Base-by-base conservation (phyloP, 2,329 filamentous ascomycete species). In the Aspergillus sp. region DNA sequence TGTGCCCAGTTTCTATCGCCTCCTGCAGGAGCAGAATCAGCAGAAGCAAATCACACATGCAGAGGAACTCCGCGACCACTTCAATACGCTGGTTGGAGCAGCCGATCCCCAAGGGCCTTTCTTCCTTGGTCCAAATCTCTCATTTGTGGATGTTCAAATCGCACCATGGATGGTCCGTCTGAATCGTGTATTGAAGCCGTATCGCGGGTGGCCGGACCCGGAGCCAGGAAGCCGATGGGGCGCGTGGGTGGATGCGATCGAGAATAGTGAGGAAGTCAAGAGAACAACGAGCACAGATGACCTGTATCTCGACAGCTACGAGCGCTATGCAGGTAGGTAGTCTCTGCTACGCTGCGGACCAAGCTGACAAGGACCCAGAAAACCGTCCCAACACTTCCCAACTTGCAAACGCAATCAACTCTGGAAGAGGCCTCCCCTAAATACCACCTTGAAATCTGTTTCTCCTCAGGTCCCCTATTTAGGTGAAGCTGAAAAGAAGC, bases 81-180 rank as follows among this genome's bases (percentile, higher is more conserved):
- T 96, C 66, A 79, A 81, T 69, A 88, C 83, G 60, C 74, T 88
- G 0, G 83, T 88, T 50, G 80, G 83, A 31, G 86, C 84, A 0
- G 85, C 86, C 0, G 78, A 88, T 69, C 65, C 78, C 22, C 71
- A 83, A 56, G 91, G 91, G 0, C 91, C 91, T 0, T 92, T 90
- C 74, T 93, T 93, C 72, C 82, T 84, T 66, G 87, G 87, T 7
- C 67, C 74, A 0, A 68, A 81, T 1, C 79, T 89, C 59, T 82
- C 81, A 0, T 88, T 92, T 59, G 91, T 93, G 0, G 90, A 93
- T 66, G 82, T 92, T 17, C 88, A 92, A 70, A 83, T 92, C 50
- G 90, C 90, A 1, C 91, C 91, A 0, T 93, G 91, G 83, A 84
- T 91, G 15, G 72, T 93, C 19, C 84, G 91, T 1, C 78, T 93